These are phyloP conservation scores for Quercus mongolica DNA, from an alignment of 306 rosid species.

Conservation along the genomic window DNA sequence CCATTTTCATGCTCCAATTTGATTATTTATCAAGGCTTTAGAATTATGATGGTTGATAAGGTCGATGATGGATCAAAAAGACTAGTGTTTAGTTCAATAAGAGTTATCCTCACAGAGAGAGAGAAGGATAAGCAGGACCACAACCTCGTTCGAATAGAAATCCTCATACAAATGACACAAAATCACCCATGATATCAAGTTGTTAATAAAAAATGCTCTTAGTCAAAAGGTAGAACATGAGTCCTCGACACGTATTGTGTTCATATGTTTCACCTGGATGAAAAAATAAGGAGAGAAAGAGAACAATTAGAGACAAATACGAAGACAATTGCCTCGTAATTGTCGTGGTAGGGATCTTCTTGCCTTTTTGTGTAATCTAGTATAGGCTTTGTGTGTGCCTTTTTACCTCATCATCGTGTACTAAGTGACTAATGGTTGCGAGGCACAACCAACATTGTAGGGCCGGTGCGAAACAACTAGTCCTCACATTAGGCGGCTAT, in stretches of 20 bases:
- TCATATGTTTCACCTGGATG: slow-evolving; percentile 32
- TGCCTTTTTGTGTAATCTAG: slow-evolving; percentile 39
- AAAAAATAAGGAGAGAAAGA: slow-evolving; percentile 40
- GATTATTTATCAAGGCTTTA: slow-evolving; percentile 26
- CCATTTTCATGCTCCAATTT: slow-evolving; percentile 23
- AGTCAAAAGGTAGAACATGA: slow-evolving; percentile 51
- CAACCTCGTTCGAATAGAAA: slow-evolving; percentile 40
- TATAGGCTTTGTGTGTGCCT: slow-evolving; percentile 39
- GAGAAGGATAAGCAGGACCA: slow-evolving; percentile 39
- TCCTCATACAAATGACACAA: slow-evolving; percentile 13
- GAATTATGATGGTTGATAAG: slow-evolving; percentile 22
- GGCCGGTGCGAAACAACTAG: slow-evolving; percentile 53
- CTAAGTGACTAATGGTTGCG: slow-evolving; percentile 26
- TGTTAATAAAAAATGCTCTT: slow-evolving; percentile 18
- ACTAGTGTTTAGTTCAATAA: slow-evolving; percentile 13
- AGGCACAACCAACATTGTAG: slow-evolving; percentile 65
- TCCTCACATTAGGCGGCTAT: slow-evolving; percentile 29
- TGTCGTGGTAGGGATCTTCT: slow-evolving; percentile 55
- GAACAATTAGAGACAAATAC: slow-evolving; percentile 69
- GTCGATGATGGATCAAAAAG: slow-evolving; percentile 27
- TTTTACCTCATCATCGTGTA: slow-evolving; percentile 23
- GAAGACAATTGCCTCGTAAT: slow-evolving; percentile 49
- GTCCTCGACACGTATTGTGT: slow-evolving; percentile 55
- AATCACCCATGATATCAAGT: background rate
- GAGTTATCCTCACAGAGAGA: background rate